These are phyloP conservation scores for Ceraceosorus guamensis DNA, from an alignment of 1,284 basidiomycete genomes.

Conservation along the genomic window DNA sequence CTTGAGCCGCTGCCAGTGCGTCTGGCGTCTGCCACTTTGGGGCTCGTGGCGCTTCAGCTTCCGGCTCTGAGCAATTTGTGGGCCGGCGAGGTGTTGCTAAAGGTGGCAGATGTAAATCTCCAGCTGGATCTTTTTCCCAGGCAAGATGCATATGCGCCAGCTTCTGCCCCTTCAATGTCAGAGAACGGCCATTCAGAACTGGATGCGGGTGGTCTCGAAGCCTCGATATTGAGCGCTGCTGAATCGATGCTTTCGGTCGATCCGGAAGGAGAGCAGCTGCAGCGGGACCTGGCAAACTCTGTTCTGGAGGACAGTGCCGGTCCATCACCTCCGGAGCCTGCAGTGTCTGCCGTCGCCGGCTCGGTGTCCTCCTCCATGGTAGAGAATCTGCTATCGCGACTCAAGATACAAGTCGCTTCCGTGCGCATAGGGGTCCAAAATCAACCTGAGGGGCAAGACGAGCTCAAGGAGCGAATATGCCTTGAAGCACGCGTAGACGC, in stretches of 20 bases:
- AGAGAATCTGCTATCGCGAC: conserved; percentile 25
- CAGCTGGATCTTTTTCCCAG: background rate
- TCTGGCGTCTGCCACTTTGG: conserved; percentile 61
- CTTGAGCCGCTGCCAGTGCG: conserved; percentile 58
- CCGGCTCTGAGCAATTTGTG: conserved; percentile 29
- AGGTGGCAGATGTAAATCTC: background rate
- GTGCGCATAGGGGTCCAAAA: no score
- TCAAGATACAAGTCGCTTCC: conserved; percentile 15
- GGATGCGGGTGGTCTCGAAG: conserved; percentile 8
- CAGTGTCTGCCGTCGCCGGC: conserved; percentile 2
- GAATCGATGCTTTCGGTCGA: conserved; percentile 22
- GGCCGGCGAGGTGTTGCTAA: conserved; percentile 11
- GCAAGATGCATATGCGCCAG: no score
- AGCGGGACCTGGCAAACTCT: conserved; percentile 16
- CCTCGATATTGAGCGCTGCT: conserved; percentile 23
- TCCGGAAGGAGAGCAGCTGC: conserved; percentile 23
- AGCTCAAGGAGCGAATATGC: no score
- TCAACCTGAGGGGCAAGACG: no score
- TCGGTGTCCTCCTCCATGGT: conserved; percentile 25
- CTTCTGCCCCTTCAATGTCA: no score
- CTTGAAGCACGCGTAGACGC: no score
- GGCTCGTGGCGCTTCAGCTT: conserved; percentile 26
- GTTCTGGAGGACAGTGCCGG: background rate
- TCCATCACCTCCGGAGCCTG: background rate
- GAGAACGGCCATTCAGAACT: conserved; percentile 1